Base-by-base conservation (phyloP, 2,329 filamentous ascomycete genomes). In the Iodosphaeria phyllophila region DNA sequence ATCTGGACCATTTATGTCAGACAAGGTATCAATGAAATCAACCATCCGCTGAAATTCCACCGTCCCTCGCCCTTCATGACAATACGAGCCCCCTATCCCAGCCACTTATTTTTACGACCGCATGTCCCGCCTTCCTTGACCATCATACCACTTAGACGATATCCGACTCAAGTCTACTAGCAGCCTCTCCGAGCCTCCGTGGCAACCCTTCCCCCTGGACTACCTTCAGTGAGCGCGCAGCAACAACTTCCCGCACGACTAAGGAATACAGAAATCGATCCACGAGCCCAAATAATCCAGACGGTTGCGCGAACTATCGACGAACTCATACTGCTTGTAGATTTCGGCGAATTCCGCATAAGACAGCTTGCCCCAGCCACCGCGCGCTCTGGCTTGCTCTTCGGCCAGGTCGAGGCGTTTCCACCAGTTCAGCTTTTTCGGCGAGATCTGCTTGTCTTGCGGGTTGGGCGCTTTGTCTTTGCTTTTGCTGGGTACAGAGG, bases 281-380 rank as follows among this genome's bases (percentile, higher is more conserved):
- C 86, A 95, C 39, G 70, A 79, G 30, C 79, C 79, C 23, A 93
- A 58, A 47, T 92, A 86, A 36, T 79, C 77, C 32, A 84, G 58
- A 26, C 74, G 54, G 41, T 70, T 68, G 9, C 60, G 63, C 15
- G 56, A 52, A 13, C 68, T 66, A 35, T 73, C 65, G 33, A 71
- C 62, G n/a, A 59, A 58, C 36, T 70, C 67, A 20, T 47, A 42
- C 16, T 43, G 37, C 11, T 39, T 36, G 53, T 89, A 80, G 24
- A 74, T 72, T 19, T 56, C 54, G 39, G 79, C 72, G 48, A 95
- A 91, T 47, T 95, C 89, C 1, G 64, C 60, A 35, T 74, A 84
- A 41, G 52, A 77, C 23, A 95, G 54, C 40, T 72, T 68, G 1
- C 82, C 86, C 50, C 72, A 77, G 1, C 83, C 84, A n/a, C 77